Evolutionary conservation across 2,329 filamentous ascomycete species (phyloP), one percentile per base, ranked within the genome.

Genomic region (Geosmithia morbida): DNA sequence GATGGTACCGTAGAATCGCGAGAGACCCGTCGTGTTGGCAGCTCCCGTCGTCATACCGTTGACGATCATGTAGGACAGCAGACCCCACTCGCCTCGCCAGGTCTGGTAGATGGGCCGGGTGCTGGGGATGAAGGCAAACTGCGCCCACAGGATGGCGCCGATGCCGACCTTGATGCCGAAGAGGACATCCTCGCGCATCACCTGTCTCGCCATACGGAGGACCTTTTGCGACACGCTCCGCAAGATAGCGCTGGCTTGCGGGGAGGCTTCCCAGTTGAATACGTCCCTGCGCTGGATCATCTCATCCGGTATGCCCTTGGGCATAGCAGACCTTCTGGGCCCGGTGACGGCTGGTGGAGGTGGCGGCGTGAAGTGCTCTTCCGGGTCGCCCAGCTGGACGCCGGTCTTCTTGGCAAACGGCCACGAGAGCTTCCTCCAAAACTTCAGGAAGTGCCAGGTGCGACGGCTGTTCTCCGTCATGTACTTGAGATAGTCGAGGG

Each of bases 1-100:
- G 33, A 87, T 72, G 1, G 90, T 98, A 49, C 90, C 92, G 8
- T 87, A 70, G 59, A 97, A 90, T 54, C 92, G 81, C 45, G 89
- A 81, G 57, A 81, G 80, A 3, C 88, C 89, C 0, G 90, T 96
- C 1, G 90, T 95, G 62, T 97, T 98, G 20, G 88, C 87, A 7
- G 92, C 88, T 26, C 92, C 92, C 19, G 96, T 90, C 0, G 90
- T 98, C 88, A 96, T 97, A 39, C 86, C 88, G 60, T 89, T 94
- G 20, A 98, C 92, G 59, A 97, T 81, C 90, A 97, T 97, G 68
- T 95, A 97, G 0, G 88, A 95, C 48, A 98, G 64, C 2, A 98
- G 72, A 19, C 92, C 92, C 92, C 92, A 98, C 71, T 98, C 92
- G 29, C 90, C 90, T 60, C 90, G 75, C 87, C 89, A 97, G 56